Evolutionary conservation across 2,329 filamentous ascomycete species (phyloP), one percentile per base, ranked within the genome.

Genomic region (Rhynchosporium secalis): DNA sequence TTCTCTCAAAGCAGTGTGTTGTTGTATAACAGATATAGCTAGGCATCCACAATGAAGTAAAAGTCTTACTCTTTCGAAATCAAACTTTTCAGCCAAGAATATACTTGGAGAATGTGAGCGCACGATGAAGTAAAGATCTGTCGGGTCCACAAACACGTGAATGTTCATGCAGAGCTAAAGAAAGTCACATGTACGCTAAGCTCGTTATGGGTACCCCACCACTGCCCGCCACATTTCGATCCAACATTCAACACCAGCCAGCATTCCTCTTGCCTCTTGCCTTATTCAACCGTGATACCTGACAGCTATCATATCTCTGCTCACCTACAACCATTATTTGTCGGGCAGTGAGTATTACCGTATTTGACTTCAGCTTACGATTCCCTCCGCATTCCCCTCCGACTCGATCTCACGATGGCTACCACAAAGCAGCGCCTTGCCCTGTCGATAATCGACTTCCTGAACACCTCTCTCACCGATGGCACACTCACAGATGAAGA

Each of bases 371-470:
- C 20, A 20, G 20, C 20, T 20, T 20, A 20, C 20, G 20, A 20
- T 1, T 20, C 20, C 1, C 20, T 20, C 20, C 20, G 20, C 20
- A 20, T 20, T 20, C 20, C 40, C n/a, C 4, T n/a, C 51, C 33
- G 13, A 33, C 26, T 4, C 20, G 4, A 33, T 28, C 36, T 55
- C 51, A 28, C 5, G 15, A 72, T 73, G 72, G 71, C 72, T 46
- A 75, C 72, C 43, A 74, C 72, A 26, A 75, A 75, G 61, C 86
- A 99, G 85, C 92, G 93, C 79, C 89, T 99, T 68, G 95, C 95
- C 77, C 91, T 99, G 75, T 92, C 95, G 72, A 94, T 99, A 77
- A 92, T 96, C 81, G 92, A 98, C 80, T 99, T 96, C 81, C 89
- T 99, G 65, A 85, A 85, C 71, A 87, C 86, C 63, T 96, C 92